phyloP scores from a whole-genome alignment of 306 rosid genomes.

The Glycyrrhiza uralensis region DNA sequence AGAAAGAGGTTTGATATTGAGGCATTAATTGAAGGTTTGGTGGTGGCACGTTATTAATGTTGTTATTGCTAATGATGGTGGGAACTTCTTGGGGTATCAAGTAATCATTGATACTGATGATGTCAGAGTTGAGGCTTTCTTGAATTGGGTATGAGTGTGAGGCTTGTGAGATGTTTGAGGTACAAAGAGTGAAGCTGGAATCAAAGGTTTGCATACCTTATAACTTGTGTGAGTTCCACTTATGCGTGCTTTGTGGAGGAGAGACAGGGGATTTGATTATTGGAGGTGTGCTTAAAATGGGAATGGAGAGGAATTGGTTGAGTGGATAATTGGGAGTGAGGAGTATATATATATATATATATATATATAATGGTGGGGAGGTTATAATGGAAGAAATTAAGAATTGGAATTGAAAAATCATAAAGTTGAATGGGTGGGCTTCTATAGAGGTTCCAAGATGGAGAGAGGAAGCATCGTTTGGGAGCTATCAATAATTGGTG shows the following conservation, averaged over 20 bases:
- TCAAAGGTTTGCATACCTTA: slow-evolving; percentile 20
- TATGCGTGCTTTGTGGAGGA: neutral
- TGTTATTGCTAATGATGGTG: too few species aligned
- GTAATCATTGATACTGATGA: slow-evolving; percentile 12
- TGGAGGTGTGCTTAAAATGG: neutral
- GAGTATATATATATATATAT: slow-evolving; percentile 18
- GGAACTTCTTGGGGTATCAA: neutral
- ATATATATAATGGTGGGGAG: too few species aligned
- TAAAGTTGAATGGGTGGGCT: neutral
- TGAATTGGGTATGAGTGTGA: neutral
- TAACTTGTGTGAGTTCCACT: neutral
- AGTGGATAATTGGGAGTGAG: slow-evolving; percentile 32
- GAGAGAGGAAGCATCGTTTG: slow-evolving; percentile 37
- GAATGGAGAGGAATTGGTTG: slow-evolving; percentile 5
- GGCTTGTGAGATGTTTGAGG: neutral
- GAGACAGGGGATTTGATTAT: neutral
- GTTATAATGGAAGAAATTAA: neutral
- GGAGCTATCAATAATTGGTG: neutral
- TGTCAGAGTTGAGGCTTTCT: neutral
- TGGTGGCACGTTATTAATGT: neutral
- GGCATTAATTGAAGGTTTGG: neutral
- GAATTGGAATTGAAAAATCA: too few species aligned
- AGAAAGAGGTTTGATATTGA: neutral
- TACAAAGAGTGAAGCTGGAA: slow-evolving; percentile 3
- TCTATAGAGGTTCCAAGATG: slow-evolving; percentile 30